Evolutionary conservation across 352 stramenopile genomes (phyloP).

Genomic region (Saprolegnia parasitica): DNA sequence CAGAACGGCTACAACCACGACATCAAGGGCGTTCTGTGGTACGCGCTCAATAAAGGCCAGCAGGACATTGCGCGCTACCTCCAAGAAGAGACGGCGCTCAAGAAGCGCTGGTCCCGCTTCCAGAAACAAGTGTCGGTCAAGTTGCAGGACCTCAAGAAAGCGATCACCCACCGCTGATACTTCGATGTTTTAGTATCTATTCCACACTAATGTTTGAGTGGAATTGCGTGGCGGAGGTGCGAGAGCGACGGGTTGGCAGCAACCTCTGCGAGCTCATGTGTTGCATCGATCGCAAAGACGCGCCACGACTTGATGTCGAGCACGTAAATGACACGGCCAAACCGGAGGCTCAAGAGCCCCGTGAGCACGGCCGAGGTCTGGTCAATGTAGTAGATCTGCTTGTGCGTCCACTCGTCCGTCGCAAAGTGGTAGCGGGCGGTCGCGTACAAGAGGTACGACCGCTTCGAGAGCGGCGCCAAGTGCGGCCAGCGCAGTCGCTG

Average conservation of each 20-base stretch:
- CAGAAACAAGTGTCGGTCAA: neutral
- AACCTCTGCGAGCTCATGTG: neutral
- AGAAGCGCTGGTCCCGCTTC: conserved; percentile 11
- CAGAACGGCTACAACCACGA: conserved; percentile 9
- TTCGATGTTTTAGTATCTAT: neutral
- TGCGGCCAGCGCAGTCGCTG: neutral
- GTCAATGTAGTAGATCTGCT: conserved; percentile 13
- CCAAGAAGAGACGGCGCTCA: conserved; percentile 1
- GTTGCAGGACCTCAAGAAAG: neutral
- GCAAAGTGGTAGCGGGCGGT: conserved; percentile 10
- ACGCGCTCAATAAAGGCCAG: conserved; percentile 5
- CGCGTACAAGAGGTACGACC: conserved; percentile 12
- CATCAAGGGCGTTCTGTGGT: neutral
- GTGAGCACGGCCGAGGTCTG: conserved; percentile 10
- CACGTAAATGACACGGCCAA: neutral
- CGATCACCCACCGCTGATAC: neutral
- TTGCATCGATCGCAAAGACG: neutral
- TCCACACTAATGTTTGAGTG: neutral
- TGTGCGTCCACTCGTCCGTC: neutral
- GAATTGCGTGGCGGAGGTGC: neutral
- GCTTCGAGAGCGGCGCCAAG: neutral
- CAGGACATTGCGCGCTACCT: conserved; percentile 4
- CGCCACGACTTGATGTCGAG: conserved; percentile 22
- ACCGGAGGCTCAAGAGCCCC: neutral
- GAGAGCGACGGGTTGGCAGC: neutral